Conservation (phyloP, 2,329 filamentous ascomycete genomes). For the Penicillium sp. region DNA sequence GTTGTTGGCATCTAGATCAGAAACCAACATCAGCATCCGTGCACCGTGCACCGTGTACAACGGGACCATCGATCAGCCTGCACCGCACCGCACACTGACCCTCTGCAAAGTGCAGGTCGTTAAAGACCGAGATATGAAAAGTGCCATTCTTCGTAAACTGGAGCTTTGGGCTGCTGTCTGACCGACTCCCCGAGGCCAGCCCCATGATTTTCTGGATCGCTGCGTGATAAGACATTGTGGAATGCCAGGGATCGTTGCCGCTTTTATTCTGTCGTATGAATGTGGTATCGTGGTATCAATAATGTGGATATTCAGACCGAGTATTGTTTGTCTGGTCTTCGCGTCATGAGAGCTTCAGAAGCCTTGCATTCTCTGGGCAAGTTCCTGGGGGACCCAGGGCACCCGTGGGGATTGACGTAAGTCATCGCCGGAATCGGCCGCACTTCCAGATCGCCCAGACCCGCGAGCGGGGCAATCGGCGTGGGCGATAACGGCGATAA, state of each 20-base stretch:
- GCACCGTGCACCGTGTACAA: constrained; percentile 29
- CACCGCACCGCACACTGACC: constrained; percentile 40
- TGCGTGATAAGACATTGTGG: neutral
- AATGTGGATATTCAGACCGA: neutral
- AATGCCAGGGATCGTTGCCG: neutral
- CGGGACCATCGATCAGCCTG: constrained; percentile 20
- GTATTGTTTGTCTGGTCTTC: neutral
- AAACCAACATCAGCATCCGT: constrained; percentile 34
- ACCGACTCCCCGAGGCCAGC: neutral
- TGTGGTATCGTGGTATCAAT: neutral
- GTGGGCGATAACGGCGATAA: constrained; percentile 2
- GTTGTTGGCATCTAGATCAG: constrained; percentile 26
- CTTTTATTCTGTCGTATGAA: neutral
- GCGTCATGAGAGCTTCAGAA: neutral
- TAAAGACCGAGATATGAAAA: constrained; percentile 55
- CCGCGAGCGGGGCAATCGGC: neutral
- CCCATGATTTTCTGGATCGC: neutral
- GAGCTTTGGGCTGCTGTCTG: neutral
- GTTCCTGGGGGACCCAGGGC: neutral
- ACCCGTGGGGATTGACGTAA: neutral
- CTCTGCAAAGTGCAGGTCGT: constrained; percentile 67
- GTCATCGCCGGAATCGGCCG: constrained; percentile 1
- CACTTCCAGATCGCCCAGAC: neutral
- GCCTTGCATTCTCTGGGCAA: neutral
- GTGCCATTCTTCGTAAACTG: constrained; percentile 22